phyloP scores from a whole-genome alignment of 2,329 filamentous ascomycete species.

The Xylaria sp. region DNA sequence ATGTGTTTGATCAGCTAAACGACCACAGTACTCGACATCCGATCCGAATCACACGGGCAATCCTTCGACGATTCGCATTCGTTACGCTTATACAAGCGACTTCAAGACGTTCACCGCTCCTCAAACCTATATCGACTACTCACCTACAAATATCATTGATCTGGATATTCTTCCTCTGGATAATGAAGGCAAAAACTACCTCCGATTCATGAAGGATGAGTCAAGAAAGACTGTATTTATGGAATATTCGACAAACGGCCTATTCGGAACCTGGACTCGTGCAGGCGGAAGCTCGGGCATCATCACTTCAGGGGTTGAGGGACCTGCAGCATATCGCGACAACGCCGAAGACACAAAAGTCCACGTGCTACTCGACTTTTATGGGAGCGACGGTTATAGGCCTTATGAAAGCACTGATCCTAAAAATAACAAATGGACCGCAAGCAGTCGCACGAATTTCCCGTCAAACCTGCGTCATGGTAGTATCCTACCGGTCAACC shows the following conservation, averaged over 20 bases:
- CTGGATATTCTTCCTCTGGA: slow-evolving; percentile 65
- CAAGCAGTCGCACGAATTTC: slow-evolving; percentile 55
- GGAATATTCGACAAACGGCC: slow-evolving; percentile 58
- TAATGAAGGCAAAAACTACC: slow-evolving; percentile 53
- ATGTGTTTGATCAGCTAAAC: not conserved
- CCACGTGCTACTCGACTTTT: slow-evolving; percentile 62
- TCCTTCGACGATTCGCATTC: slow-evolving; percentile 58
- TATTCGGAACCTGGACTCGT: slow-evolving; percentile 63
- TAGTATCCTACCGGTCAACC: slow-evolving; percentile 59
- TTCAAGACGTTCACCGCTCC: slow-evolving; percentile 63
- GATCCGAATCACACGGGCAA: slow-evolving; percentile 61
- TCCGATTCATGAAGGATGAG: slow-evolving; percentile 67
- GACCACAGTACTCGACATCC: slow-evolving; percentile 55
- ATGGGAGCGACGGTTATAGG: slow-evolving; percentile 59
- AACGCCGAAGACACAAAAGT: slow-evolving; percentile 53
- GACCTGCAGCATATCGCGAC: slow-evolving; percentile 57
- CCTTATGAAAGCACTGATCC: slow-evolving; percentile 60
- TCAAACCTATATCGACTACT: slow-evolving; percentile 60
- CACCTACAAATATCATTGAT: slow-evolving; percentile 62
- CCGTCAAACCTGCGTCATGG: slow-evolving; percentile 63
- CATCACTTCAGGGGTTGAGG: slow-evolving; percentile 57
- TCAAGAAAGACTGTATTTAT: slow-evolving; percentile 61
- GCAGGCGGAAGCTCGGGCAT: slow-evolving; percentile 56
- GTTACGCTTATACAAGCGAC: slow-evolving; percentile 65
- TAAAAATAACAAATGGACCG: slow-evolving; percentile 57